A percentile compares a stretch with the other conserved stretches of the same genome.
These are phyloP conservation scores for Excoecaria agallocha DNA, from an alignment of 345 rosid species.

Conservation along the genomic window DNA sequence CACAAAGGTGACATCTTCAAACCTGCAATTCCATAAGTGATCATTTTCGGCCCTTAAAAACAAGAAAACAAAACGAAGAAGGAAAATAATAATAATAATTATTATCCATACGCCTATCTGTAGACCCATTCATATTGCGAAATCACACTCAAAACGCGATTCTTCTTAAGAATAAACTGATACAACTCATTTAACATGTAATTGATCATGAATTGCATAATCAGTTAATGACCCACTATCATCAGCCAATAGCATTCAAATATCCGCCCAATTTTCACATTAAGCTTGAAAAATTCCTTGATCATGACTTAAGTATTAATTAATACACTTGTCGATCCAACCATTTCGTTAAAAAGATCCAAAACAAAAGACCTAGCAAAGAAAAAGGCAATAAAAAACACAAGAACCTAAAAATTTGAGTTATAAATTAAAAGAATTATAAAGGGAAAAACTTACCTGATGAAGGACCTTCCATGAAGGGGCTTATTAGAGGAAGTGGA, in stretches of 20 bases:
- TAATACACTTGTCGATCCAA: neutral
- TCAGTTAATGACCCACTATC: neutral
- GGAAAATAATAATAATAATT: neutral
- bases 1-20: conserved; percentile 73
- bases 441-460: conserved; percentile 42
- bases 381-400: too few relatives aligned
- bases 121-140: too few relatives aligned
- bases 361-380: neutral
- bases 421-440: neutral
- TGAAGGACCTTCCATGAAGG: conserved; percentile 62
- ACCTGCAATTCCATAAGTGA: conserved; percentile 45
- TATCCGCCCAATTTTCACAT: neutral
- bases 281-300: neutral
- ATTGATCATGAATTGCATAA: neutral
- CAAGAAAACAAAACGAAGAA: neutral
- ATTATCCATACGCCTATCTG: neutral
- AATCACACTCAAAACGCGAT: neutral
- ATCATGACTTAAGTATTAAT: neutral
- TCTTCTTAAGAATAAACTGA: neutral
- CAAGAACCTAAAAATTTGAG: neutral
- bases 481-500: conserved; percentile 35
- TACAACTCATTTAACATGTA: neutral
- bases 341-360: neutral
- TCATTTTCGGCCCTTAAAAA: neutral
- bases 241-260: neutral